A percentile compares a stretch with the other conserved stretches of the same genome.
Conservation (phyloP, 2,329 filamentous ascomycete species). For the Curvularia spicifera region DNA sequence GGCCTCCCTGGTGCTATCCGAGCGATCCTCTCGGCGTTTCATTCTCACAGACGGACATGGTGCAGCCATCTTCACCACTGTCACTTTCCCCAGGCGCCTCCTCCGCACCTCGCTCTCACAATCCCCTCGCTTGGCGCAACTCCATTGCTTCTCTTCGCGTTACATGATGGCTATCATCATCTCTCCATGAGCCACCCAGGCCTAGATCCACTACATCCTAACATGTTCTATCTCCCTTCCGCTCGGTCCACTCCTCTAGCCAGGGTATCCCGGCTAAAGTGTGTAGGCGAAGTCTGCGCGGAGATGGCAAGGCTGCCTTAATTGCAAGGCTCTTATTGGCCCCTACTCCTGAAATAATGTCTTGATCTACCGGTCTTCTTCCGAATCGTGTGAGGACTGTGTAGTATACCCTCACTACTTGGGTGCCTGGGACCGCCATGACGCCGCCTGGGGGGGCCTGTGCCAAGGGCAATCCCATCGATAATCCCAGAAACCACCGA, state of each 20-base stretch:
- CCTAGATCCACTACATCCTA: neutral
- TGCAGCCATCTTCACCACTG: slow-evolving; percentile 29
- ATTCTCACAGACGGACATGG: slow-evolving; percentile 30
- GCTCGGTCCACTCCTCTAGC: slow-evolving; percentile 5
- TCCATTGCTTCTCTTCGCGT: neutral
- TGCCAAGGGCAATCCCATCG: slow-evolving; percentile 18
- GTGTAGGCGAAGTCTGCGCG: slow-evolving; percentile 13
- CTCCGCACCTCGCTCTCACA: neutral
- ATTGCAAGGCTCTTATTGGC: slow-evolving; percentile 24
- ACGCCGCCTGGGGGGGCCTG: slow-evolving; percentile 21
- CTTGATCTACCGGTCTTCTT: slow-evolving; percentile 32
- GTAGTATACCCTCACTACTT: neutral
- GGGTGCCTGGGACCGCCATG: slow-evolving; percentile 10
- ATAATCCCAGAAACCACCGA: slow-evolving; percentile 25
- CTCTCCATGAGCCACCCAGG: neutral
- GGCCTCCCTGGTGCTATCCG: slow-evolving; percentile 31
- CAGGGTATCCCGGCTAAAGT: slow-evolving; percentile 33
- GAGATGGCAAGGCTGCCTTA: slow-evolving; percentile 13
- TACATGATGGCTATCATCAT: neutral
- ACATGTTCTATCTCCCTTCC: neutral
- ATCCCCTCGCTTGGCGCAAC: neutral
- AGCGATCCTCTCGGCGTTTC: slow-evolving; percentile 39
- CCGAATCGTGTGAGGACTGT: slow-evolving; percentile 16
- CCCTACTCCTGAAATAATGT: slow-evolving; percentile 12
- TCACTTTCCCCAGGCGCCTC: slow-evolving; percentile 19